Evolutionary conservation across 139 green algal species (phyloP).

Genomic region (Yamagishiella unicocca): DNA sequence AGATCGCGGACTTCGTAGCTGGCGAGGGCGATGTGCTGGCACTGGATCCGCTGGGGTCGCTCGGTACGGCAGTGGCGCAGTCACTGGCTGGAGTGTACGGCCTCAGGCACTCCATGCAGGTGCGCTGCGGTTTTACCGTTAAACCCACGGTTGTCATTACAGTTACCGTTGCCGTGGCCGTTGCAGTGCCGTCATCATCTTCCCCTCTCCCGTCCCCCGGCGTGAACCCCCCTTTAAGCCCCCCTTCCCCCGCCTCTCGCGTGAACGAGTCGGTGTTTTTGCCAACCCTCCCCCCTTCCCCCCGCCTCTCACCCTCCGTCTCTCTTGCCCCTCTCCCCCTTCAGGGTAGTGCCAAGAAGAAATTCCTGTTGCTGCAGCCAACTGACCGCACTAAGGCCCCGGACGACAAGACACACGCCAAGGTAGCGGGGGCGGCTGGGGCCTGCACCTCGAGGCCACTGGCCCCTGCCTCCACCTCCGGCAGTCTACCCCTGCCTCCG

Average conservation of each 20-base stretch:
- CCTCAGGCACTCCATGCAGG: conserved; percentile 37
- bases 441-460: too few species aligned
- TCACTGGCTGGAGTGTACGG: conserved; percentile 29
- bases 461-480: too few species aligned
- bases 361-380: conserved; percentile 49
- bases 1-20: conserved; percentile 45
- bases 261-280: too few species aligned
- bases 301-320: not conserved
- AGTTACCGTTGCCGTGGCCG: too few species aligned
- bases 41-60: conserved; percentile 46
- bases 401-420: not conserved
- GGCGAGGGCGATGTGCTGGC: conserved; percentile 51
- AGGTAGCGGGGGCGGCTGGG: conserved; percentile 21
- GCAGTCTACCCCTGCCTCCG: too few species aligned
- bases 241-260: too few species aligned
- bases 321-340: not conserved
- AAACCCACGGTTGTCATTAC: too few species aligned
- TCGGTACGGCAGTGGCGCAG: conserved; percentile 32
- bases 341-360: conserved; percentile 50
- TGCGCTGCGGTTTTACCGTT: too few species aligned
- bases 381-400: conserved; percentile 29
- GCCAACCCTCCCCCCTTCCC: not conserved
- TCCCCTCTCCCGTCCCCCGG: too few species aligned
- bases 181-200: too few species aligned
- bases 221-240: too few species aligned